A percentile compares a stretch with the other conserved stretches of the same genome.
Evolutionary conservation across 129 eudicot genomes (phyloP).

Genomic region (Centaurea solstitialis): DNA sequence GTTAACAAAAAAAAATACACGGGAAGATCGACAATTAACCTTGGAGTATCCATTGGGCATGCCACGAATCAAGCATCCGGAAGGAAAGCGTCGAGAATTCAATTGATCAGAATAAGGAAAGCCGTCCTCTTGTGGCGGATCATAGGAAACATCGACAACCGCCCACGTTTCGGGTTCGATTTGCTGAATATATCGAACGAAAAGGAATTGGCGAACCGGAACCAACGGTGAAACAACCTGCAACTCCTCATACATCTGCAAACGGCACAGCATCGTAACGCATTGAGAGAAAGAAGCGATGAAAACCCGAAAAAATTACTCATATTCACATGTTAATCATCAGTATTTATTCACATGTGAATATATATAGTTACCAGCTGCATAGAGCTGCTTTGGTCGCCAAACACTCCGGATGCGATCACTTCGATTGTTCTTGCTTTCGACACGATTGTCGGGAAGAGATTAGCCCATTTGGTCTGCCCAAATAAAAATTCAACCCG

Average conservation of each 20-base stretch:
- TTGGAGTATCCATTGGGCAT: conserved; percentile 50
- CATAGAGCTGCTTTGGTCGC: conserved; percentile 36
- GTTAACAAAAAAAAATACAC: not conserved
- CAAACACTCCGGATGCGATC: conserved; percentile 40
- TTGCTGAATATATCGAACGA: conserved; percentile 54
- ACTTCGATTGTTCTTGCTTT: conserved; percentile 43
- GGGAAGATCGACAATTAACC: conserved; percentile 16
- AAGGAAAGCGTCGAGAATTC: conserved; percentile 40
- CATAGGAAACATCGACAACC: conserved; percentile 52
- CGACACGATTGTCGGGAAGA: conserved; percentile 47
- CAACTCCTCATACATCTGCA: conserved; percentile 51
- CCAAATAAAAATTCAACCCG: not conserved
- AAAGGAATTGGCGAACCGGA: conserved; percentile 34
- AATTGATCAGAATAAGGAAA: conserved; percentile 16
- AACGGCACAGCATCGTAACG: not conserved
- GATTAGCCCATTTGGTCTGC: conserved; percentile 52
- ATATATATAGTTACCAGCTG: conserved; percentile 38
- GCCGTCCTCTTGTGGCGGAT: conserved; percentile 18
- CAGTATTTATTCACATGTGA: not conserved
- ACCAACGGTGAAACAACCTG: conserved; percentile 57
- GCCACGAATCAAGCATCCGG: conserved; percentile 61
- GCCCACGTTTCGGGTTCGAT: conserved; percentile 50
- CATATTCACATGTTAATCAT: not conserved
- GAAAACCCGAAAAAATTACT: not conserved
- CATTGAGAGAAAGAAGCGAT: not conserved